These are phyloP conservation scores for Pyricularia sp. DNA, from an alignment of 2,329 filamentous ascomycete genomes.

Conservation along the genomic window DNA sequence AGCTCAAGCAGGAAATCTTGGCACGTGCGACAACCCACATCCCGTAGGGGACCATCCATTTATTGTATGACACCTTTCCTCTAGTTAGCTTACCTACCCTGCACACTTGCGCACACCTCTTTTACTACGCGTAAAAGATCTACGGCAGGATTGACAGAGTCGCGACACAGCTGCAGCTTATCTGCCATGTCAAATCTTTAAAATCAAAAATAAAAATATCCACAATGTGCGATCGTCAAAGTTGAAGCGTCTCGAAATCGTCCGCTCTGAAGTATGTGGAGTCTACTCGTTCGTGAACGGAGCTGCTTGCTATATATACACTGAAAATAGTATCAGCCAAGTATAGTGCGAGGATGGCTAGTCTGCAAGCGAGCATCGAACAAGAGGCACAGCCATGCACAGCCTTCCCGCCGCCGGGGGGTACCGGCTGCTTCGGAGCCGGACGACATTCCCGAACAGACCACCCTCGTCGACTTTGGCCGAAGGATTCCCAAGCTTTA, in stretches of 20 bases:
- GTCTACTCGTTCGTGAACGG: background rate
- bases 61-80: background rate
- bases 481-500: background rate
- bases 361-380: background rate
- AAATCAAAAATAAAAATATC: background rate
- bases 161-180: background rate
- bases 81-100: background rate
- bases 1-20: background rate
- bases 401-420: background rate
- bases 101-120: background rate
- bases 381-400: background rate
- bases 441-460: background rate
- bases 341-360: background rate
- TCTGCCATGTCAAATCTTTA: background rate
- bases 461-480: background rate
- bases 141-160: background rate
- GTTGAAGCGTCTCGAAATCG: background rate
- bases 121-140: background rate
- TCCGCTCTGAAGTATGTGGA: too few relatives aligned
- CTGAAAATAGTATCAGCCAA: background rate
- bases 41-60: background rate
- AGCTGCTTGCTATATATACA: background rate
- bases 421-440: background rate
- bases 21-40: background rate
- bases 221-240: background rate